Evolutionary conservation across 169 alveolate genomes (phyloP).

Genomic region (Plasmodium inui): DNA sequence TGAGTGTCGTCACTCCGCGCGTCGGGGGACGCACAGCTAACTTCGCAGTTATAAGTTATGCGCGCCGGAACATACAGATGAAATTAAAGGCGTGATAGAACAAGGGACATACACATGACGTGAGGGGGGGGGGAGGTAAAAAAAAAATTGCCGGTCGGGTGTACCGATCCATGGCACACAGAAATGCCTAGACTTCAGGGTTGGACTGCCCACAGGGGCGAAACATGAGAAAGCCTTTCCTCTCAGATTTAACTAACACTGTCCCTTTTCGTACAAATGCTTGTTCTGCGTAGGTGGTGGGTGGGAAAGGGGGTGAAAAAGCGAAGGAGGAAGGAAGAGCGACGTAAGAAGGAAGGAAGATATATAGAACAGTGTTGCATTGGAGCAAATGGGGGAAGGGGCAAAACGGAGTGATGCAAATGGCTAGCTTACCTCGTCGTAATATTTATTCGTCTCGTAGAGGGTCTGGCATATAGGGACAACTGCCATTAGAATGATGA

Average conservation of each 20-base stretch:
- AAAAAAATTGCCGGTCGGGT: neutral
- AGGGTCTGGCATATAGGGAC: slow-evolving; percentile 73
- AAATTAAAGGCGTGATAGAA: neutral
- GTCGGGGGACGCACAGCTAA: neutral
- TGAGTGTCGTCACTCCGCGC: neutral
- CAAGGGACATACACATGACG: neutral
- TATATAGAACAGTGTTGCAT: neutral
- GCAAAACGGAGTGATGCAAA: neutral
- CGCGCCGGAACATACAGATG: neutral
- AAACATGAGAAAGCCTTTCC: neutral
- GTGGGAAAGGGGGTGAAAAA: neutral
- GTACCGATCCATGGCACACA: neutral
- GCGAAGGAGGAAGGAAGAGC: too few relatives aligned
- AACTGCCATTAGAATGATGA: slow-evolving; percentile 49
- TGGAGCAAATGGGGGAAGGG: neutral
- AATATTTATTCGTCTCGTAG: slow-evolving; percentile 69
- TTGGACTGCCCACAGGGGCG: neutral
- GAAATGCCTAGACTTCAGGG: neutral
- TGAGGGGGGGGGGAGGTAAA: neutral
- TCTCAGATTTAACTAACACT: neutral
- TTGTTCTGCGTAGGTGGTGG: slow-evolving; percentile 34
- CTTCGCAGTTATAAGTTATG: neutral
- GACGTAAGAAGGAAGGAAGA: neutral
- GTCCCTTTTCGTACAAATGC: slow-evolving; percentile 42
- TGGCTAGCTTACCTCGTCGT: slow-evolving; percentile 46